Percentiles rank a stretch among this genome's conserved stretches.
phyloP scores from a whole-genome alignment of 202 grass and related monocot genomes.

The Musa balbisiana region DNA sequence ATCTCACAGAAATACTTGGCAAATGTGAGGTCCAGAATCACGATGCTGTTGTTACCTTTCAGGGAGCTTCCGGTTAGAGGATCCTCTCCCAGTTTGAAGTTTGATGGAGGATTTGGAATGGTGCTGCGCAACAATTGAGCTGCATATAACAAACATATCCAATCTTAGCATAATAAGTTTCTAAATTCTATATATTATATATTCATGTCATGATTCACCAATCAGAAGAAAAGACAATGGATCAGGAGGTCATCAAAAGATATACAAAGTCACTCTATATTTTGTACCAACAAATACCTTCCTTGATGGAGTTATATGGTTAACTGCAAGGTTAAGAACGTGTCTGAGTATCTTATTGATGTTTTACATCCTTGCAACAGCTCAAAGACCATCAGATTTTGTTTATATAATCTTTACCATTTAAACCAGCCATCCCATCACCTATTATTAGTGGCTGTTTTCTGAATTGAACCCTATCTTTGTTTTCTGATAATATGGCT shows the following conservation, averaged over 20 bases:
- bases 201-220: neutral
- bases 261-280: neutral
- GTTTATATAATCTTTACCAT: too few species aligned
- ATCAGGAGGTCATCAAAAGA: neutral
- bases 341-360: neutral
- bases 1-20: neutral
- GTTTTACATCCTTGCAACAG: neutral
- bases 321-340: neutral
- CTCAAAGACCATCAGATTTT: neutral
- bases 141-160: neutral
- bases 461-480: too few species aligned
- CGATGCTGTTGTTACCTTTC: slow-evolving; percentile 45
- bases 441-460: too few species aligned
- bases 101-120: slow-evolving; percentile 69
- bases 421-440: too few species aligned
- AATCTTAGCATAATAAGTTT: neutral
- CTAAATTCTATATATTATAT: neutral
- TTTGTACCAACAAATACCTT: neutral
- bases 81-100: slow-evolving; percentile 85
- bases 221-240: neutral
- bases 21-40: neutral
- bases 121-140: slow-evolving; percentile 64
- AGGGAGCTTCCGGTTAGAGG: slow-evolving; percentile 78
- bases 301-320: neutral
- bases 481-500: too few species aligned